Evolutionary conservation across 176 grass and related monocot species (phyloP).

Genomic region (Oryza coarctata): DNA sequence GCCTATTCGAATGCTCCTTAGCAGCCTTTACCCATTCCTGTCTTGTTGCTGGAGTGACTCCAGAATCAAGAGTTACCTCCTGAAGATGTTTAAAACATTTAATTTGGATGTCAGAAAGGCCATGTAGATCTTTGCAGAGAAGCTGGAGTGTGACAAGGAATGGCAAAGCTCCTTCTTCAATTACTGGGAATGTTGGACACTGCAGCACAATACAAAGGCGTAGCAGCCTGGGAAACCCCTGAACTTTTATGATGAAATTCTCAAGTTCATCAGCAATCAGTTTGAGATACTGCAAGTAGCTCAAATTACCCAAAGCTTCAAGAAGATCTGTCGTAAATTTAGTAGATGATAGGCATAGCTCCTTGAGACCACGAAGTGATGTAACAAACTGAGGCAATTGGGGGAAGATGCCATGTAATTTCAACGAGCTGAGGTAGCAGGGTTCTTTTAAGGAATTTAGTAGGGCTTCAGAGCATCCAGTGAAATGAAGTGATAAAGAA

Average conservation of each 20-base stretch:
- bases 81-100: not conserved
- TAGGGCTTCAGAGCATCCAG: not conserved
- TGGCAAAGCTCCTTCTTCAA: conserved; percentile 21
- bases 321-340: not conserved
- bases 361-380: not conserved
- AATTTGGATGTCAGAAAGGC: not conserved
- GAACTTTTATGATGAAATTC: not conserved
- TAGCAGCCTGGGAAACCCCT: conserved; percentile 9
- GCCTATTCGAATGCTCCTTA: conserved; percentile 17
- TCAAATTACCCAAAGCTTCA: conserved; percentile 26
- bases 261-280: conserved; percentile 22
- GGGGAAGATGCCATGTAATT: not conserved
- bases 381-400: conserved; percentile 25
- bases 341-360: conserved; percentile 23
- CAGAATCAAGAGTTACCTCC: conserved; percentile 20
- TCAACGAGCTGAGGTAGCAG: conserved; percentile 25
- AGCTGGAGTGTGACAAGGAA: conserved; percentile 4
- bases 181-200: conserved; percentile 6
- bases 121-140: conserved; percentile 6
- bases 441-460: conserved; percentile 16
- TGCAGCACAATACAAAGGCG: conserved; percentile 17
- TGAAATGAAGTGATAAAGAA: conserved; percentile 20
- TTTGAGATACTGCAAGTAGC: conserved; percentile 25
- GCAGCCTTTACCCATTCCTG: not conserved
- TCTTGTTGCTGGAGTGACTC: not conserved